phyloP scores from a whole-genome alignment of 2,329 filamentous ascomycete species.

The Alternaria ventricosa region DNA sequence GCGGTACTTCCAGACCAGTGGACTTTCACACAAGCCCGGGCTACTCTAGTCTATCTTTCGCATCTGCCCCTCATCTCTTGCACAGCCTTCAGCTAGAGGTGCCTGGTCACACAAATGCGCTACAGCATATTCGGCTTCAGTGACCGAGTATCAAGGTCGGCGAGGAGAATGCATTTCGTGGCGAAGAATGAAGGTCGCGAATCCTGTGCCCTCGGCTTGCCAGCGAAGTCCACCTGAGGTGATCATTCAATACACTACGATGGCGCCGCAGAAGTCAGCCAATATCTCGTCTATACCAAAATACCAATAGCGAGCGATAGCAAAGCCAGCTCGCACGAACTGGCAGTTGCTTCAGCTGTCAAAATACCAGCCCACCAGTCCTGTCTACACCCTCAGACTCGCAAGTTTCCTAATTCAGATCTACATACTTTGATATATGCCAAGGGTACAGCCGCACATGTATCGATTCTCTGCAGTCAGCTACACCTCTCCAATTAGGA shows the following conservation, averaged over 20 bases:
- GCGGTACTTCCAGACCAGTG: background rate
- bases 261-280: background rate
- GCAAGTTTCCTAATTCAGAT: background rate
- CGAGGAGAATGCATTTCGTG: background rate
- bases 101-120: background rate
- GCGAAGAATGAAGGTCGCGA: background rate
- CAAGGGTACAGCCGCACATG: background rate
- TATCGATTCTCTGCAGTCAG: background rate
- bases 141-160: background rate
- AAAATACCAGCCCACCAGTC: background rate
- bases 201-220: background rate
- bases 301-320: background rate
- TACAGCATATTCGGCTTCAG: background rate
- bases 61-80: background rate
- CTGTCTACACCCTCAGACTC: background rate
- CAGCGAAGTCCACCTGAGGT: background rate
- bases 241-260: background rate
- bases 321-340: background rate
- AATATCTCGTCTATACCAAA: background rate
- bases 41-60: background rate
- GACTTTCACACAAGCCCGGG: background rate
- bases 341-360: conserved; percentile 1
- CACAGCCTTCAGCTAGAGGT: background rate
- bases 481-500: background rate
- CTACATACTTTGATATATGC: background rate